A percentile compares a stretch with the other conserved stretches of the same genome.
phyloP scores from a whole-genome alignment of 2,329 filamentous ascomycete species.

The Dothiorella sarmentorum region DNA sequence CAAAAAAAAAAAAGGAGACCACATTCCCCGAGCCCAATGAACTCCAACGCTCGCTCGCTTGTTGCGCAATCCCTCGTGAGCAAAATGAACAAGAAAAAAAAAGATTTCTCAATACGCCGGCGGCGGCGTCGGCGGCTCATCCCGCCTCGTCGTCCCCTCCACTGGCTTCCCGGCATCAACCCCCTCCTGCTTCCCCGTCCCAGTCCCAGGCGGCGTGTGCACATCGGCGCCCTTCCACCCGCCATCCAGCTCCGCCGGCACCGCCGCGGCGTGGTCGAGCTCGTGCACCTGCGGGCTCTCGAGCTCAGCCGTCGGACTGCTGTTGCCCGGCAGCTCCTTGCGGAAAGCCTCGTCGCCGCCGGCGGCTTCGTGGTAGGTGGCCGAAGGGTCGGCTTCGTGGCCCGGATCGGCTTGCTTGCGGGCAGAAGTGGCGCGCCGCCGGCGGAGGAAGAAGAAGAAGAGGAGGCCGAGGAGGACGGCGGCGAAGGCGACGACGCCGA shows the following conservation, averaged over 20 bases:
- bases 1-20: too few species aligned
- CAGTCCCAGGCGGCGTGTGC: not conserved
- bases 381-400: too few species aligned
- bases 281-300: not conserved
- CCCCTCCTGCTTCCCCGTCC: not conserved
- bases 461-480: constrained; percentile 19
- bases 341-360: not conserved
- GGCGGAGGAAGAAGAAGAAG: constrained; percentile 21
- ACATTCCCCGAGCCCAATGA: too few species aligned
- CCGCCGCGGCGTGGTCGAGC: not conserved
- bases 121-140: not conserved
- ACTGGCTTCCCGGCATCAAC: not conserved
- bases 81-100: not conserved
- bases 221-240: not conserved
- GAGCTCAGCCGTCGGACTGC: not conserved
- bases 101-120: not conserved
- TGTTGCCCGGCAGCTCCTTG: not conserved
- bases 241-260: not conserved
- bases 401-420: too few species aligned
- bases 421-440: not conserved
- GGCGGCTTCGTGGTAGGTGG: constrained; percentile 3
- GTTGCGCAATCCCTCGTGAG: too few species aligned
- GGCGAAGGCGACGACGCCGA: constrained; percentile 24
- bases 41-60: not conserved
- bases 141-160: not conserved